Evolutionary conservation across 306 rosid species (phyloP).

Genomic region (Luffa acutangula): DNA sequence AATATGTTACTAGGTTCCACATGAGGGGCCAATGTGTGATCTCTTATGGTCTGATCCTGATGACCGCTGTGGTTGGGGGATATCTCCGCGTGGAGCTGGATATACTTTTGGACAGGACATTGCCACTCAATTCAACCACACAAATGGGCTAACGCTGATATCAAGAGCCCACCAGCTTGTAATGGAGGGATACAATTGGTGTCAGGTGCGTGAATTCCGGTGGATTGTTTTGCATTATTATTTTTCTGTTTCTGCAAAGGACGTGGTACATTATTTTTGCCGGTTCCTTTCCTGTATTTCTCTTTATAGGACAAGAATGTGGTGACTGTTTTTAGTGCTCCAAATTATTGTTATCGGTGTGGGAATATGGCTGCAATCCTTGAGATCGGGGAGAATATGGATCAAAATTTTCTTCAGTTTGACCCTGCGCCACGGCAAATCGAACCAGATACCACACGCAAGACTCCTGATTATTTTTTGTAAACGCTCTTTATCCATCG

Average conservation of each 20-base stretch:
- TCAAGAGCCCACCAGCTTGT: constrained; percentile 56
- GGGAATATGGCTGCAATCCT: constrained; percentile 53
- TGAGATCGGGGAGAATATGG: constrained; percentile 46
- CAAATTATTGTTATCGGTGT: constrained; percentile 43
- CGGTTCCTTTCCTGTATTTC: background rate
- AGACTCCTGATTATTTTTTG: constrained; percentile 50
- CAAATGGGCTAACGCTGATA: constrained; percentile 39
- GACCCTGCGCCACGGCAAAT: constrained; percentile 49
- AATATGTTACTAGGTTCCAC: constrained; percentile 31
- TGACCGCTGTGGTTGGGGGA: constrained; percentile 48
- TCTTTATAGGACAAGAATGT: constrained; percentile 36
- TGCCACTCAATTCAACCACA: constrained; percentile 43
- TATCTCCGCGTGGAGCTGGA: constrained; percentile 49
- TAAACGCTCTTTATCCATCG: constrained; percentile 17
- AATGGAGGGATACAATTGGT: constrained; percentile 54
- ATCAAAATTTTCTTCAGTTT: constrained; percentile 42
- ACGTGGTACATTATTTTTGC: background rate
- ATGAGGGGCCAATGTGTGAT: constrained; percentile 51
- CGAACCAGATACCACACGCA: constrained; percentile 38
- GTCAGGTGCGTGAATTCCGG: constrained; percentile 32
- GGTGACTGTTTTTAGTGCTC: constrained; percentile 46
- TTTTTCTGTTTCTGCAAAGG: background rate
- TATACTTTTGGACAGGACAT: constrained; percentile 46
- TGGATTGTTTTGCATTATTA: background rate
- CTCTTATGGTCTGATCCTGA: constrained; percentile 47